Base-by-base conservation (phyloP, 352 stramenopile genomes). In the Phytophthora pinifolia region DNA sequence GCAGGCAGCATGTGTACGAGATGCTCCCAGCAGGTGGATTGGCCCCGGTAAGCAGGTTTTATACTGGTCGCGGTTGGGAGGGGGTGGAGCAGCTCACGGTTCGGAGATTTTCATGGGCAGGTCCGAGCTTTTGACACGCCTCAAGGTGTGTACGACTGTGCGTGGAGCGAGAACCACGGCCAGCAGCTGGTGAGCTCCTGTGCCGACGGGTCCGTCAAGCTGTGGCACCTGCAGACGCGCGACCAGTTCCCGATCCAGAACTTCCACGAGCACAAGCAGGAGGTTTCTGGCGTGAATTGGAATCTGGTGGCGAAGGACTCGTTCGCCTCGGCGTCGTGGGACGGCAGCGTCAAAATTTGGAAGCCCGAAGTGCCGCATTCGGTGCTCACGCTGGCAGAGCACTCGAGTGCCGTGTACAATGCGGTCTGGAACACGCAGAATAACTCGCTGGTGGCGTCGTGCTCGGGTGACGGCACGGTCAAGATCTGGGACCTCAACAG, bases 221-320 rank as follows among this genome's bases (percentile, higher is more conserved):
- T 97, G 7, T 97, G 86, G 85, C 86, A 97, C 44, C 52, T 97
- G 54, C 78, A 92, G 54, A 93, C 88, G 18, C 67, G 70, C 47
- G 89, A 97, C 57, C 64, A 73, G 52, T 97, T 96, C 61, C 89
- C 89, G 12, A 90, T 97, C 37, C 80, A 83, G 46, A 89, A 83
- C 55, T 97, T 83, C 55, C 75, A 89, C 37, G 89, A 96, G 42
- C 89, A 96, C 57, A 77, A 83, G 45, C 70, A 89, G 56, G 89
- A 97, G 54, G 84, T 92, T 8, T 86, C 83, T 14, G 83, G 86
- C 7, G 88, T 97, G 32, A 92, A 96, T 58, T 97, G 89, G 89
- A 97, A 94, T 46, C 53, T 97, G 35, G 71, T 96, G 5, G 66
- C 77, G n/a, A 96, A 96, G 55, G 76, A 89, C 42, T 75, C 69